Base-by-base conservation (phyloP, 495 filamentous ascomycete genomes). In the Hyaloscypha finlandica region DNA sequence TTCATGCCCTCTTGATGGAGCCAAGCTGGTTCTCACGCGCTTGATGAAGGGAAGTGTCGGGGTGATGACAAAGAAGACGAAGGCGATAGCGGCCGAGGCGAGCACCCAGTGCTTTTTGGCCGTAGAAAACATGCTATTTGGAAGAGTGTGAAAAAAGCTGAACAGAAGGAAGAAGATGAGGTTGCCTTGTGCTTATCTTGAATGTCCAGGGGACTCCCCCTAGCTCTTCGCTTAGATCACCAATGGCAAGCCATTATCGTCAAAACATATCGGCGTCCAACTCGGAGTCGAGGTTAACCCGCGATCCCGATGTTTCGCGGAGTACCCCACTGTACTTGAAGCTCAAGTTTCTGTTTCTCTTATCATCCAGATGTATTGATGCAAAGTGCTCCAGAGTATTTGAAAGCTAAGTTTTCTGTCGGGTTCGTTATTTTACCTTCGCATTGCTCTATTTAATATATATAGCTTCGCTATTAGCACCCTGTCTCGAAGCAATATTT, bases 1-100 rank as follows among this genome's bases (percentile, higher is more conserved):
- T 3, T 33, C 29, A 32, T 20, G 14, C 4, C 11, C 30, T 35
- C 19, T 25, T 33, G 61, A 35, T 1, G 25, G n/a, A n/a, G 35
- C 12, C 25, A 19, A 22, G 32, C 22, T 31, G 25, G 31, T 8
- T 5, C 20, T 30, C 8, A 55, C 48, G 9, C 9, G 37, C 12
- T 22, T 16, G 29, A 52, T 33, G n/a, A 53, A 35, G 16, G 61
- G 61, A 32, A 54, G 29, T 6, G 20, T 14, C 11, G 61, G 29
- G 4, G 42, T 51, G 16, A 20, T 30, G 22, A 54, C 29, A 63
- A 63, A 55, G 14, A 63, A 53, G 25, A 63, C 4, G 54, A 63
- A 63, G 9, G 61, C 61, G n/a, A 35, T 19, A 5, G 5, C 55
- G 31, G 61, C 61, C 19, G 61, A 63, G 32, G 33, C 14, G 8